Percentiles rank a stretch among this genome's conserved stretches.
These are phyloP conservation scores for Laguncularia racemosa DNA, from an alignment of 345 rosid genomes.

Conservation along the genomic window DNA sequence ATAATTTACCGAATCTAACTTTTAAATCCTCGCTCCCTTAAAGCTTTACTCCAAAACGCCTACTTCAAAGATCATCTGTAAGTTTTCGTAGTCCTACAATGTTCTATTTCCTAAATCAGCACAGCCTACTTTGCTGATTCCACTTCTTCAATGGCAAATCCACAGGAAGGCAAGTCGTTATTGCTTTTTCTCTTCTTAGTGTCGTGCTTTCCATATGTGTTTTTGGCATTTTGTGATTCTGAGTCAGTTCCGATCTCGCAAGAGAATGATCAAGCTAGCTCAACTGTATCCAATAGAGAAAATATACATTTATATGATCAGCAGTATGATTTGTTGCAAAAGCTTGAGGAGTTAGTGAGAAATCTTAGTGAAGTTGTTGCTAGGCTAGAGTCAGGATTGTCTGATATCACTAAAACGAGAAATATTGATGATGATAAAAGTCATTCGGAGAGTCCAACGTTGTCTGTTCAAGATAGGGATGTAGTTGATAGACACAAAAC, in stretches of 20 bases:
- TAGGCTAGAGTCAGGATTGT: conserved; percentile 49
- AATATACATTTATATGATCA: conserved; percentile 11
- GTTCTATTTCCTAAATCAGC: conserved; percentile 1
- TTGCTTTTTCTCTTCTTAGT: conserved; percentile 34
- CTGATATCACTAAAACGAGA: conserved; percentile 17
- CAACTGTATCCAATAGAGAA: conserved; percentile 13
- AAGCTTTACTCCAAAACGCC: neutral
- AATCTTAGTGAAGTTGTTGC: conserved; percentile 61
- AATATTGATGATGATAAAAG: neutral
- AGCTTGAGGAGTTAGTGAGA: conserved; percentile 67
- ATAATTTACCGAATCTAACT: no score
- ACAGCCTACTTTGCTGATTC: neutral
- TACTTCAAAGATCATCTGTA: neutral
- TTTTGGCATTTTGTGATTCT: conserved; percentile 16
- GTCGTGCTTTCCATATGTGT: conserved; percentile 17
- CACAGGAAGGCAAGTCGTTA: conserved; percentile 48
- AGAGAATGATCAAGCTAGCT: conserved; percentile 16
- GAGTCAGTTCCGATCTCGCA: conserved; percentile 25
- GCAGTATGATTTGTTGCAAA: conserved; percentile 38
- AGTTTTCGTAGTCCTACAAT: neutral
- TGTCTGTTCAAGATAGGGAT: conserved; percentile 9
- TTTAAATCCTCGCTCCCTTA: neutral
- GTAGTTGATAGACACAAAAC: conserved; percentile 3
- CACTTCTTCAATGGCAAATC: conserved; percentile 35
- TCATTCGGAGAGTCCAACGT: conserved; percentile 2